Conservation (phyloP, 768 basidiomycete species). For the Tricholoma hemisulphureum region DNA sequence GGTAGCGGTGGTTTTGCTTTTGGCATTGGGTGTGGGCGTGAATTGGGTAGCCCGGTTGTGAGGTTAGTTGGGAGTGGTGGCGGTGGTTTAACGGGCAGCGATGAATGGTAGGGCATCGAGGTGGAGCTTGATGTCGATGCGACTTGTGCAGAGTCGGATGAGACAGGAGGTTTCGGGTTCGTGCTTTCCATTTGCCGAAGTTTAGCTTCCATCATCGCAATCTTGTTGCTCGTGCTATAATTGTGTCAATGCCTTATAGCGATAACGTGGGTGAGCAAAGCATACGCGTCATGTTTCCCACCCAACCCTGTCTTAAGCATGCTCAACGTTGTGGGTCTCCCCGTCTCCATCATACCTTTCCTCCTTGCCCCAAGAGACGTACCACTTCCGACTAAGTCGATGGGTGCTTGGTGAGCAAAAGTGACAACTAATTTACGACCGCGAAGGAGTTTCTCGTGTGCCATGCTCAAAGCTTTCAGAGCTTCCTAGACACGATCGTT, state of each 20-base stretch:
- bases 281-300: constrained; percentile 52
- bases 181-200: constrained; percentile 69
- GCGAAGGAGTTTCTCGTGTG: constrained; percentile 78
- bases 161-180: constrained; percentile 23
- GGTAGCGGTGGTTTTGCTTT: constrained; percentile 23
- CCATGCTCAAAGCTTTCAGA: constrained; percentile 63
- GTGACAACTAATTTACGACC: constrained; percentile 92
- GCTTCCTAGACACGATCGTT: constrained; percentile 66
- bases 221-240: constrained; percentile 78
- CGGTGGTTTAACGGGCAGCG: constrained; percentile 45
- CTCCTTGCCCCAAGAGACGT: constrained; percentile 26
- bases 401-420: constrained; percentile 81
- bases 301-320: constrained; percentile 72
- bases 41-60: constrained; percentile 1
- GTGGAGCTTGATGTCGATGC: constrained; percentile 4
- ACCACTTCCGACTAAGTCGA: constrained; percentile 33
- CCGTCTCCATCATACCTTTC: constrained; percentile 51
- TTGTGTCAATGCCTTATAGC: background rate
- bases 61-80: constrained; percentile 25
- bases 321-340: constrained; percentile 83
- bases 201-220: constrained; percentile 96
- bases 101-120: constrained; percentile 27
- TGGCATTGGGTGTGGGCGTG: constrained; percentile 9
- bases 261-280: background rate
- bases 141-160: constrained; percentile 12